Evolutionary conservation across 2,329 filamentous ascomycete genomes (phyloP).

Genomic region (Aspergillus sp.): DNA sequence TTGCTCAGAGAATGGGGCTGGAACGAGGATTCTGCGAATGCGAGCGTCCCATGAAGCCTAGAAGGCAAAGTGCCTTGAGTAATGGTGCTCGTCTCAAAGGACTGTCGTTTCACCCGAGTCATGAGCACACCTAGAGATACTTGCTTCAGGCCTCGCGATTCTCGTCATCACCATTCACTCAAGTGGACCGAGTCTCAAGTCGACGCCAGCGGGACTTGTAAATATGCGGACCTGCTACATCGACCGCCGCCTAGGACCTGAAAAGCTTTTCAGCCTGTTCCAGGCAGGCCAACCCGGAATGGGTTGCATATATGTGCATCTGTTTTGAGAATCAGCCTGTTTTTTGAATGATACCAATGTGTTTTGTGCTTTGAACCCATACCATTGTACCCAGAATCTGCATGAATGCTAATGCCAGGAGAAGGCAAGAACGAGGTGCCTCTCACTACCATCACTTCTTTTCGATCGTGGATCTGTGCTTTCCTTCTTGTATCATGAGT

Average conservation of each 20-base stretch:
- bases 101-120: background rate
- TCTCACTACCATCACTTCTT: background rate
- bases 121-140: background rate
- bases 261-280: background rate
- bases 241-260: background rate
- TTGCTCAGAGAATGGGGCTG: slow-evolving; percentile 48
- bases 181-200: background rate
- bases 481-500: background rate
- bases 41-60: background rate
- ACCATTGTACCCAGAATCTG: background rate
- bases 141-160: background rate
- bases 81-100: background rate
- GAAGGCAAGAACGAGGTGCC: background rate
- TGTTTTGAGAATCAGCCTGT: slow-evolving; percentile 3
- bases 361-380: background rate
- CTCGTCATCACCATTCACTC: background rate
- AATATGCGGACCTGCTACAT: background rate
- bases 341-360: slow-evolving; percentile 3
- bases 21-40: slow-evolving; percentile 21
- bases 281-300: background rate
- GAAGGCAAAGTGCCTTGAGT: background rate
- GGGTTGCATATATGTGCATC: background rate
- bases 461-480: background rate
- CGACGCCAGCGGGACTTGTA: background rate
- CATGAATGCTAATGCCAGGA: background rate